These are phyloP conservation scores for Phytophthora megakarya DNA, from an alignment of 352 stramenopile genomes.

Conservation along the genomic window DNA sequence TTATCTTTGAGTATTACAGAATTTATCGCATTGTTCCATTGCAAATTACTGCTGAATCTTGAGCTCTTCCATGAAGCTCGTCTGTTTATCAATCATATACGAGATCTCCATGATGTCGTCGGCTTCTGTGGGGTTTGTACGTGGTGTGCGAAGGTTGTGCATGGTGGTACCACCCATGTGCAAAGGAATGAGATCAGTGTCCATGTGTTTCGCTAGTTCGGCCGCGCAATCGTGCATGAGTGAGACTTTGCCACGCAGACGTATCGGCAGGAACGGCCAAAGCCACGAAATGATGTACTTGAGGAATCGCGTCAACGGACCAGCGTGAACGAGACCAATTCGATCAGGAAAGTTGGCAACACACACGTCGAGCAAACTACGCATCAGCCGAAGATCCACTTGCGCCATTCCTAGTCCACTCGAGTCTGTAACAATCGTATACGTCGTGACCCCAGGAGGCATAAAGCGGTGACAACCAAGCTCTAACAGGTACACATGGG, in stretches of 20 bases:
- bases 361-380: constrained; percentile 60
- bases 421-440: constrained; percentile 67
- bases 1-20: constrained; percentile 4
- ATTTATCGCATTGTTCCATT: constrained; percentile 10
- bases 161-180: constrained; percentile 52
- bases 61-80: constrained; percentile 49
- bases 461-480: constrained; percentile 59
- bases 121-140: constrained; percentile 21
- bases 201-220: constrained; percentile 67
- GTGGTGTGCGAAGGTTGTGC: constrained; percentile 41
- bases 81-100: constrained; percentile 65
- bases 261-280: constrained; percentile 61
- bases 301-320: constrained; percentile 61
- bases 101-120: constrained; percentile 52
- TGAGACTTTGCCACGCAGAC: constrained; percentile 57
- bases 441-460: constrained; percentile 59
- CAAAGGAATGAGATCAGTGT: constrained; percentile 53
- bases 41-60: constrained; percentile 24
- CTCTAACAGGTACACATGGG: constrained; percentile 67
- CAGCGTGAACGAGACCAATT: constrained; percentile 63
- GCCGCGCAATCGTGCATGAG: constrained; percentile 63
- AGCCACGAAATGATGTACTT: constrained; percentile 55
- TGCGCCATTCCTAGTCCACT: constrained; percentile 48
- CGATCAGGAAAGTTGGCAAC: constrained; percentile 72
- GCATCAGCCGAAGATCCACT: constrained; percentile 69